A percentile compares a stretch with the other conserved stretches of the same genome.
Conservation (phyloP, 1,139 yeast species). For the Geotrichum macrosporum region DNA sequence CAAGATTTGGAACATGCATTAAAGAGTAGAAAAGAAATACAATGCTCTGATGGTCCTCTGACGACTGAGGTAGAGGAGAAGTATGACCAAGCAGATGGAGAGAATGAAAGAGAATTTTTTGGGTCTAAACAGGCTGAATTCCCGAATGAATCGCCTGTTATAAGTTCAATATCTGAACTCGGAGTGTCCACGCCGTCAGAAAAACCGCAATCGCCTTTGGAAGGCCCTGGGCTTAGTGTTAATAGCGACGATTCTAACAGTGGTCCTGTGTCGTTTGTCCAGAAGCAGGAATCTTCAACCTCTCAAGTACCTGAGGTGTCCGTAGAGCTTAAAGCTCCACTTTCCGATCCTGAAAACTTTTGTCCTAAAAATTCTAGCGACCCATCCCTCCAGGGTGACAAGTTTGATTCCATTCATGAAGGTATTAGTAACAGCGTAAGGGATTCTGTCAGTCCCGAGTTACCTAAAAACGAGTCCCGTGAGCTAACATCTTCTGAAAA, state of each 20-base stretch:
- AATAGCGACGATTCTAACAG: background rate
- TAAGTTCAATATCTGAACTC: no score
- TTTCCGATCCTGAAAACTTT: background rate
- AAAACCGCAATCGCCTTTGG: background rate
- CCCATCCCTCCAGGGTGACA: background rate
- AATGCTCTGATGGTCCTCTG: background rate
- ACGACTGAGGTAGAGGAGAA: background rate
- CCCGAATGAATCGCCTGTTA: background rate
- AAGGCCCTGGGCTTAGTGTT: background rate
- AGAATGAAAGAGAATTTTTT: background rate
- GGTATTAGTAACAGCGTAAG: background rate
- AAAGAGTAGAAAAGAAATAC: background rate
- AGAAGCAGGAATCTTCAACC: background rate
- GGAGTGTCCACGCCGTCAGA: background rate
- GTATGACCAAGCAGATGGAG: background rate
- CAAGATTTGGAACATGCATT: slow-evolving; percentile 1
- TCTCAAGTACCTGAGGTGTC: background rate
- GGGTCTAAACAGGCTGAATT: background rate
- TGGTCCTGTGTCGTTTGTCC: background rate
- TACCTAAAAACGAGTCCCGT: background rate
- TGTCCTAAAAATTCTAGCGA: background rate
- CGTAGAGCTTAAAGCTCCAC: background rate
- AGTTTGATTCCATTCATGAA: background rate
- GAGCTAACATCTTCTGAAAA: slow-evolving; percentile 13
- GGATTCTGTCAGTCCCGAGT: background rate